Evolutionary conservation across 2,329 filamentous ascomycete genomes (phyloP).

Genomic region (Trichoderma guizhouense): DNA sequence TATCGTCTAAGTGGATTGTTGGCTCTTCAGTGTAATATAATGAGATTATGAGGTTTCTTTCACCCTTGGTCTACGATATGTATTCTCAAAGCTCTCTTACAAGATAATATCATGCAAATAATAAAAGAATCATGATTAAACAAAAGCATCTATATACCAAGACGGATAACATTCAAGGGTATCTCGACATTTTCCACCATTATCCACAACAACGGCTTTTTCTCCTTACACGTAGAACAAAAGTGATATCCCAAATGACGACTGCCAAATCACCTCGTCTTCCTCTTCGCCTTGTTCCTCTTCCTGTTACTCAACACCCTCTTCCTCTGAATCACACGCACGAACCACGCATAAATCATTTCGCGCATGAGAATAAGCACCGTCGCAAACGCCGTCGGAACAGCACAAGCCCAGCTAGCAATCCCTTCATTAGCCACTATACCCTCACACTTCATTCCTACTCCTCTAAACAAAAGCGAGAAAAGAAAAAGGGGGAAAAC

Average conservation of each 20-base stretch:
- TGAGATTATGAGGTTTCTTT: background rate
- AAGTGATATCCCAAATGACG: background rate
- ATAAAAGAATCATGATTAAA: background rate
- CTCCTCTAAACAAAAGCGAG: no score
- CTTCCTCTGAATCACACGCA: constrained; percentile 42
- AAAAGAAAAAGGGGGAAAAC: constrained; percentile 24
- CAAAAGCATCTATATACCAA: background rate
- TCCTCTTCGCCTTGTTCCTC: constrained; percentile 32
- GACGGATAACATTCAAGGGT: background rate
- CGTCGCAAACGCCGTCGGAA: constrained; percentile 49
- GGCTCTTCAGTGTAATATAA: background rate
- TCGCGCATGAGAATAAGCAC: constrained; percentile 51
- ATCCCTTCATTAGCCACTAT: background rate
- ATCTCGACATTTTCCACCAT: background rate
- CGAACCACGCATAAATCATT: constrained; percentile 44
- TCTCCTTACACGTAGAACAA: background rate
- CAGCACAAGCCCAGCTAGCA: constrained; percentile 65
- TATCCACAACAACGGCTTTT: background rate
- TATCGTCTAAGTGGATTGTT: constrained; percentile 24
- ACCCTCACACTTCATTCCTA: no score
- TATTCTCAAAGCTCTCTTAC: background rate
- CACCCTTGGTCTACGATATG: background rate
- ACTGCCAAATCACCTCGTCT: background rate
- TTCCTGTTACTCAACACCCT: constrained; percentile 44
- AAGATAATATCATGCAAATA: background rate